Percentiles rank a stretch among this genome's conserved stretches.
Conservation (phyloP, 2,329 filamentous ascomycete genomes). For the Cercospora janseana region DNA sequence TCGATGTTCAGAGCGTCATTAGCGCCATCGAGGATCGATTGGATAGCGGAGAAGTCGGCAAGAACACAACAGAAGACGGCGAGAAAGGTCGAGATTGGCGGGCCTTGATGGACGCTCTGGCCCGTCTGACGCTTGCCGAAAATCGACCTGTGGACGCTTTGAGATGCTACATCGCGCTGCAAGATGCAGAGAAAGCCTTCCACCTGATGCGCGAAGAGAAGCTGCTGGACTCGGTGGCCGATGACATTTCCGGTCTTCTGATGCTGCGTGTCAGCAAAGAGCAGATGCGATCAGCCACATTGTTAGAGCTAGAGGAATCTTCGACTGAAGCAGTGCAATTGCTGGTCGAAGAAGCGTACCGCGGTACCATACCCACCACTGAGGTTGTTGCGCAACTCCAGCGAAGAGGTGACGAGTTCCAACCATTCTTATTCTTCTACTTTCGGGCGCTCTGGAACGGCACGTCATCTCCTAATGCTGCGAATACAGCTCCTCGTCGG, state of each 20-base stretch:
- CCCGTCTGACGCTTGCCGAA: conserved; percentile 77
- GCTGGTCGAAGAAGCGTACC: conserved; percentile 85
- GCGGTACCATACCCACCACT: conserved; percentile 76
- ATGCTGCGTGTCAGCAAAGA: conserved; percentile 76
- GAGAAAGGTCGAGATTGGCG: conserved; percentile 75
- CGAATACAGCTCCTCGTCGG: conserved; percentile 24
- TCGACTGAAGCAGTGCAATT: conserved; percentile 81
- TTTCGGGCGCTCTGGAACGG: conserved; percentile 75
- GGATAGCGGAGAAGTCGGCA: conserved; percentile 68
- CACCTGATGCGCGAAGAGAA: conserved; percentile 81
- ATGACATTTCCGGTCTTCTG: conserved; percentile 88
- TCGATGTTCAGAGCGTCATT: conserved; percentile 73
- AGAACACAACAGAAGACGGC: conserved; percentile 73
- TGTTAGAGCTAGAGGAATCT: conserved; percentile 71
- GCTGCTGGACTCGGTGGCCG: conserved; percentile 81
- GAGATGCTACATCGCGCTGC: conserved; percentile 81
- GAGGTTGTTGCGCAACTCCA: conserved; percentile 77
- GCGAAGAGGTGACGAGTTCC: conserved; percentile 56
- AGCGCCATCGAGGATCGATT: conserved; percentile 80
- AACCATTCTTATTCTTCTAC: conserved; percentile 88
- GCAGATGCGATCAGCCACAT: conserved; percentile 62
- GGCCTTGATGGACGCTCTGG: conserved; percentile 82
- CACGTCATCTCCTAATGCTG: conserved; percentile 14
- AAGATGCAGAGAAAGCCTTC: conserved; percentile 89
- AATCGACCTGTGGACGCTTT: conserved; percentile 81